Base-by-base conservation (phyloP, 306 rosid species). In the Carpinus viminea region DNA sequence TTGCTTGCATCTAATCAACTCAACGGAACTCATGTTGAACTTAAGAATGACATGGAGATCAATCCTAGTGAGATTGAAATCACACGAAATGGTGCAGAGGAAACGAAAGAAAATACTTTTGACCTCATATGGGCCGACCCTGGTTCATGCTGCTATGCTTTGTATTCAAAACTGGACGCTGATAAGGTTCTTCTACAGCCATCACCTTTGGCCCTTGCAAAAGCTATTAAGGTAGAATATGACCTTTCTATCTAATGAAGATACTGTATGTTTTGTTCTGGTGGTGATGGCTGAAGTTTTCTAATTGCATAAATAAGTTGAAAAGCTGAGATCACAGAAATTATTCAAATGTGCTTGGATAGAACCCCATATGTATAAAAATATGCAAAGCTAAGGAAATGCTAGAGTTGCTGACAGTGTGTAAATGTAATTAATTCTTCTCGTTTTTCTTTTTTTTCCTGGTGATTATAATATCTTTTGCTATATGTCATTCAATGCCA, bases 151-250 rank as follows among this genome's bases (percentile, higher is more conserved):
- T 91, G 98, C 83, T 93, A 87, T 78, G 92, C 91, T 43, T 76
- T 96, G 80, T 93, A 93, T 81, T 86, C 94, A 73, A 91, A 89
- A 85, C 83, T 93, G 85, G 87, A 84, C 72, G 72, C 88, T 73
- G 93, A 85, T 41, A 75, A 82, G 76, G 94, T 91, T 82, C 86
- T 86, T 52, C 75, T 90, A 84, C 93, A 87, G 82, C 98, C 79
- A 60, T 96, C 99, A n/a, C 99, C 99, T 80, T 82, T 96, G 93
- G 98, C 98, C 78, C 98, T 96, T 81, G 93, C 96, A 0, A 96
- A 96, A 87, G 99, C 99, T 81, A 74, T 96, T 41, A 96, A 96
- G 99, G 99, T 95, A 77, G 75, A 75, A 31, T 55, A 46, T 70
- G 56, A 59, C 17, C 62, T 38, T 75, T 17, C 46, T 74, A 18